Evolutionary conservation across 164 flowering plant genomes (phyloP).

Genomic region (Vitis cinerea): DNA sequence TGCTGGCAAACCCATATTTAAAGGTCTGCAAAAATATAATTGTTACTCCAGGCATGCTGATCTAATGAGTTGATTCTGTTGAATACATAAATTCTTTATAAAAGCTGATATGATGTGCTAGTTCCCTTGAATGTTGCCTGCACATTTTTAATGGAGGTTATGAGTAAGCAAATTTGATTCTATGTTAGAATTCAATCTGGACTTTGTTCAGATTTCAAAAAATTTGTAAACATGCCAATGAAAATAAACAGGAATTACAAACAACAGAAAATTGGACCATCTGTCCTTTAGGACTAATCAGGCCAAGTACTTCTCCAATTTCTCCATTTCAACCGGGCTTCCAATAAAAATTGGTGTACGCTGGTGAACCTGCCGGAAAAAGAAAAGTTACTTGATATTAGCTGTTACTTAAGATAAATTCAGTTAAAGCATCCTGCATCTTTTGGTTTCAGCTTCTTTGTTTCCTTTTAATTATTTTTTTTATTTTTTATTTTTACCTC

Average conservation of each 20-base stretch:
- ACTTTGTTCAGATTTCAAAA: too few relatives aligned
- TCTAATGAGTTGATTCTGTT: not conserved
- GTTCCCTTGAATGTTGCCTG: not conserved
- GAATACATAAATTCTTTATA: not conserved
- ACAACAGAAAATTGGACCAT: not conserved
- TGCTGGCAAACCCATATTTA: not conserved
- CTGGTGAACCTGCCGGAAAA: conserved; percentile 63
- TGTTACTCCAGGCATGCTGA: not conserved
- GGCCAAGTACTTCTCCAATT: conserved; percentile 62
- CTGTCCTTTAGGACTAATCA: conserved; percentile 10
- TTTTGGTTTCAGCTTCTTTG: too few relatives aligned
- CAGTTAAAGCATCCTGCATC: too few relatives aligned
- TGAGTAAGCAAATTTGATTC: not conserved
- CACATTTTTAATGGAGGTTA: not conserved
- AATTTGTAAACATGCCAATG: too few relatives aligned
- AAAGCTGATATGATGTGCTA: not conserved
- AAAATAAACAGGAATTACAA: too few relatives aligned
- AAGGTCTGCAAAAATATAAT: not conserved
- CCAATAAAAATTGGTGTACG: conserved; percentile 71
- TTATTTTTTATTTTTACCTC: conserved; percentile 34
- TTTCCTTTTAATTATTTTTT: too few relatives aligned
- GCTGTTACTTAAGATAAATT: not conserved
- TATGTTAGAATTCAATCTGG: not conserved
- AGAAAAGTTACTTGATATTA: not conserved
- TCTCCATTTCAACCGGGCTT: conserved; percentile 72